Evolutionary conservation across 495 filamentous ascomycete genomes (phyloP), one percentile per base, ranked within the genome.

Genomic region (Thermochaetoides thermophila): DNA sequence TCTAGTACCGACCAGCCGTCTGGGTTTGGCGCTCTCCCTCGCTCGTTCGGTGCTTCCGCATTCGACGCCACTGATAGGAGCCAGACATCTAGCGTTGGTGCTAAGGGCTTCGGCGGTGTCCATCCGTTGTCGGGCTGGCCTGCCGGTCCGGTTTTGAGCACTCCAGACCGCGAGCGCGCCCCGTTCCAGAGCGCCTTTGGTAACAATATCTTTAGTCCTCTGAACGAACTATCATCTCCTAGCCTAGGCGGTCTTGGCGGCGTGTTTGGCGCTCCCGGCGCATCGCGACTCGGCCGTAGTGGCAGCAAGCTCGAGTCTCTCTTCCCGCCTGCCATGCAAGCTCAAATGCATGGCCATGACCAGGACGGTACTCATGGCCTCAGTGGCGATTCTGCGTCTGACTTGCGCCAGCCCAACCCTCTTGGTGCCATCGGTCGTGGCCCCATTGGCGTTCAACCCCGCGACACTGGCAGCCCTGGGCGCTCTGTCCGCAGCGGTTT

Each of bases 291-390:
- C 24, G 74, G 76, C 19, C 73, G 87, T 33, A n/a, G n/a, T n/a
- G n/a, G n/a, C n/a, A 74, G 73, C 56, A 91, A 84, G 53, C 59
- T 96, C 32, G 80, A 78, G 1, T 85, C 84, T 2, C 65, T 97
- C 24, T 94, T 97, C 48, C 84, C 87, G 10, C 49, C 66, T 7
- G 74, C 78, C 2, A 86, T 91, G 78, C 82, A 89, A 51, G 83
- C 85, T n/a, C 81, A 86, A 48, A 79, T 84, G 67, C 78, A 72
- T 19, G 65, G 62, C 1, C 67, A 77, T 25, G 67, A 73, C 5
- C 68, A 78, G 21, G 68, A 74, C 7, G 60, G 35, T 23, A 42
- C 65, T 26, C n/a, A n/a, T n/a, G n/a, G n/a, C n/a, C n/a, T n/a
- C n/a, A n/a, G n/a, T n/a, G 49, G 48, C 27, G 71, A 73, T 31